Conservation (phyloP, 2,329 filamentous ascomycete species). For the Neofusicoccum laricinum region DNA sequence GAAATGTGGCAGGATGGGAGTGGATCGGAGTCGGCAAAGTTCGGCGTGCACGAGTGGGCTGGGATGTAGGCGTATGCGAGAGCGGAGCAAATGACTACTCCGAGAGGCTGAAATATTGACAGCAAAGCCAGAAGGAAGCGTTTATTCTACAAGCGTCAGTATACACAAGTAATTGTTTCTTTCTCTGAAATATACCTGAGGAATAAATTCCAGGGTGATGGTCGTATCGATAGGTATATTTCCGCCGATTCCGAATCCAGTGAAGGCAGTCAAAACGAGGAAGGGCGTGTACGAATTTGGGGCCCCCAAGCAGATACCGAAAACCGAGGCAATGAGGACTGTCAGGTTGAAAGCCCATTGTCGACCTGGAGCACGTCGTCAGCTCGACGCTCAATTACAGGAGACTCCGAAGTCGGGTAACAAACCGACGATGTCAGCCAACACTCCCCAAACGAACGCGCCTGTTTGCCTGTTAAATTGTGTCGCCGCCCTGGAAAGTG, state of each 20-base stretch:
- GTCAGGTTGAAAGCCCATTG: constrained; percentile 59
- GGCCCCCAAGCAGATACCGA: constrained; percentile 52
- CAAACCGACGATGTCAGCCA: constrained; percentile 52
- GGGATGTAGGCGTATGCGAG: constrained; percentile 56
- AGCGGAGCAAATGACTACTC: constrained; percentile 50
- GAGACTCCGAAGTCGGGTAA: constrained; percentile 17
- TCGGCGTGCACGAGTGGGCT: constrained; percentile 49
- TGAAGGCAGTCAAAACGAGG: constrained; percentile 53
- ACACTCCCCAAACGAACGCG: constrained; percentile 55
- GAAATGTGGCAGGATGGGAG: constrained; percentile 46
- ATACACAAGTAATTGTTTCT: background rate
- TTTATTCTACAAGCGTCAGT: constrained; percentile 35
- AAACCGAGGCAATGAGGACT: constrained; percentile 53
- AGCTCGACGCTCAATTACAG: background rate
- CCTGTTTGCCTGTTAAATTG: background rate
- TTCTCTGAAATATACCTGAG: constrained; percentile 21
- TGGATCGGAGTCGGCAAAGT: constrained; percentile 45
- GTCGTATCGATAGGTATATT: constrained; percentile 58
- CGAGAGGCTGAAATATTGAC: constrained; percentile 56
- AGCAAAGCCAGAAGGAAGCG: constrained; percentile 53
- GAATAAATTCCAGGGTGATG: constrained; percentile 56
- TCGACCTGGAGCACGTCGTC: constrained; percentile 30
- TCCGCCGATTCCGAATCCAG: constrained; percentile 53
- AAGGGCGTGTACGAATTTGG: constrained; percentile 51
- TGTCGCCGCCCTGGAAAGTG: background rate